phyloP scores from a whole-genome alignment of 768 basidiomycete species.

The Imleria badia region DNA sequence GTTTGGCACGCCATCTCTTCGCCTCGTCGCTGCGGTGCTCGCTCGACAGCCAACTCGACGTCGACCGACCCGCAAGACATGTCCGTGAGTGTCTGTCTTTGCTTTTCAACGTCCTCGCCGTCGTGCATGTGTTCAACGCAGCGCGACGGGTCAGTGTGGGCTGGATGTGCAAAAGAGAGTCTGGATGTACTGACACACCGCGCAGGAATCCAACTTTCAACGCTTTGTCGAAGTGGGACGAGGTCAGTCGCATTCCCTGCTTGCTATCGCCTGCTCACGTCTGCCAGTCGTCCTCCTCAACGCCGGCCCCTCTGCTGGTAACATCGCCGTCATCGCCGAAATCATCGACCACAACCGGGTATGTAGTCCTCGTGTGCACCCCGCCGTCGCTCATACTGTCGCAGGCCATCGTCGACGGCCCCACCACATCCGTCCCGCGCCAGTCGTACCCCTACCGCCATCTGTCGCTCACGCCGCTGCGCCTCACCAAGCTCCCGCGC shows the following conservation, averaged over 20 bases:
- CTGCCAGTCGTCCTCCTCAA: slow-evolving; percentile 83
- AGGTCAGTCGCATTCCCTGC: slow-evolving; percentile 41
- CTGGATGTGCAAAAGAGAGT: slow-evolving; percentile 10
- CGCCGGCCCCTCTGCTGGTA: slow-evolving; percentile 79
- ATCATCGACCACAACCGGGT: slow-evolving; percentile 99
- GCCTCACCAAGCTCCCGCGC: slow-evolving; percentile 82
- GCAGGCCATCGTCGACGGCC: slow-evolving; percentile 95
- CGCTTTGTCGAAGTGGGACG: slow-evolving; percentile 99
- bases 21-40: not conserved
- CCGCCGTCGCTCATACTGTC: not conserved
- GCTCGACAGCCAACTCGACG: not conserved
- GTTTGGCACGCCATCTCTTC: slow-evolving; percentile 3
- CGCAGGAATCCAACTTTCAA: slow-evolving; percentile 84
- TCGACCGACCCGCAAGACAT: slow-evolving; percentile 8
- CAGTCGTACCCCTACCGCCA: slow-evolving; percentile 91
- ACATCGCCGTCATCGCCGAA: slow-evolving; percentile 93
- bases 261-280: slow-evolving; percentile 2
- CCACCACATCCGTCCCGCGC: slow-evolving; percentile 87
- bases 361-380: not conserved
- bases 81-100: slow-evolving; percentile 18
- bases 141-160: not conserved
- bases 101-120: not conserved
- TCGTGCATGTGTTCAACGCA: not conserved
- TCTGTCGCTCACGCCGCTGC: slow-evolving; percentile 85
- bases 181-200: slow-evolving; percentile 19